Percentiles rank a stretch among this genome's conserved stretches.
phyloP scores from a whole-genome alignment of 2,329 filamentous ascomycete genomes.

The Dothistroma pini region DNA sequence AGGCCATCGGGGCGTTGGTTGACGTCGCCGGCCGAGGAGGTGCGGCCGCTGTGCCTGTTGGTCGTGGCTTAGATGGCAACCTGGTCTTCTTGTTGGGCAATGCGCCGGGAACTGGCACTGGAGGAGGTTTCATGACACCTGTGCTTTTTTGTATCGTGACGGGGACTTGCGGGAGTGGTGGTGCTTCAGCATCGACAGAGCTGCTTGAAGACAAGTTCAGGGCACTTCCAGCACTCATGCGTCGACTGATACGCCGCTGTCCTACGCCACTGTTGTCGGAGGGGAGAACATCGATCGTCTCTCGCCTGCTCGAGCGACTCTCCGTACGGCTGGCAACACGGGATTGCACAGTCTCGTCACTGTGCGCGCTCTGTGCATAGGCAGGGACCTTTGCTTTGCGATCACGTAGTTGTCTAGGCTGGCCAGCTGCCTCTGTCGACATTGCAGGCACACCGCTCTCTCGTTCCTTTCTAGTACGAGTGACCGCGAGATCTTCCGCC shows the following conservation, averaged over 20 bases:
- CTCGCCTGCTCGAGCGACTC: slow-evolving; percentile 24
- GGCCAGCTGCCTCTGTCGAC: slow-evolving; percentile 43
- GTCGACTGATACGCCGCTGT: slow-evolving; percentile 26
- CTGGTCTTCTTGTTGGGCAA: slow-evolving; percentile 29
- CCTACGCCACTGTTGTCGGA: slow-evolving; percentile 29
- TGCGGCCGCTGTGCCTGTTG: slow-evolving; percentile 8
- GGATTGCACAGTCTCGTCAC: slow-evolving; percentile 25
- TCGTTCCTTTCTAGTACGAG: slow-evolving; percentile 59
- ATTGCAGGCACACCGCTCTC: slow-evolving; percentile 49
- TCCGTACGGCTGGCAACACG: slow-evolving; percentile 21
- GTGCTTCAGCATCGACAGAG: slow-evolving; percentile 19
- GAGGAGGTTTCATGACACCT: slow-evolving; percentile 30
- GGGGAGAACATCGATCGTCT: slow-evolving; percentile 41
- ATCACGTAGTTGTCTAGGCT: slow-evolving; percentile 59
- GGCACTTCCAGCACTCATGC: slow-evolving; percentile 33
- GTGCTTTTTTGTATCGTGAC: not conserved
- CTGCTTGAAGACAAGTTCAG: slow-evolving; percentile 28
- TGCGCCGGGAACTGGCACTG: slow-evolving; percentile 15
- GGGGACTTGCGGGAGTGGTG: slow-evolving; percentile 26
- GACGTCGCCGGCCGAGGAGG: slow-evolving; percentile 41
- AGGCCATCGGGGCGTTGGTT: slow-evolving; percentile 3
- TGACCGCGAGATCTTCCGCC: slow-evolving; percentile 68
- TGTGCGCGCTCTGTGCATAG: slow-evolving; percentile 25
- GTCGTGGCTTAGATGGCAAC: slow-evolving; percentile 23
- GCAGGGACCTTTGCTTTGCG: slow-evolving; percentile 23